phyloP scores from a whole-genome alignment of 164 flowering plant genomes.

The Berberis vulgaris region DNA sequence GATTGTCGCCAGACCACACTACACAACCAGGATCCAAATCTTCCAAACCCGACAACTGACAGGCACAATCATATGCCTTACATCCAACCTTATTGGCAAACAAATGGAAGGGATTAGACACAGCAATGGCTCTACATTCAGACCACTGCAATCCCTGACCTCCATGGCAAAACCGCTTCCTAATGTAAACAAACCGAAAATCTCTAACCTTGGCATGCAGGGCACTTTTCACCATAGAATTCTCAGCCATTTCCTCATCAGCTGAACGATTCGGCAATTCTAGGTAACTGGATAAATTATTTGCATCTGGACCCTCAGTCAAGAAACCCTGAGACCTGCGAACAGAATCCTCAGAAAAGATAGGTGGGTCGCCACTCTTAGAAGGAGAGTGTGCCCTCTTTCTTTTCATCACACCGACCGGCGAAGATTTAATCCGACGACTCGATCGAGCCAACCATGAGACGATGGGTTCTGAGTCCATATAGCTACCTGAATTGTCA shows the following conservation, averaged over 20 bases:
- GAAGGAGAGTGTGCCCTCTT: conserved; percentile 22
- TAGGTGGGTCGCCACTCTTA: conserved; percentile 3
- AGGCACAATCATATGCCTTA: conserved; percentile 16
- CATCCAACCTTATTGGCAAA: conserved; percentile 16
- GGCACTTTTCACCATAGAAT: conserved; percentile 15
- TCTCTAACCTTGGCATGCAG: conserved; percentile 19
- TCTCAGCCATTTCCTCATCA: conserved; percentile 17
- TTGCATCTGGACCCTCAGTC: conserved; percentile 11
- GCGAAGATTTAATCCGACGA: conserved; percentile 40
- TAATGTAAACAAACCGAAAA: conserved; percentile 56
- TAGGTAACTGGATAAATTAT: conserved; percentile 12
- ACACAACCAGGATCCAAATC: conserved; percentile 9
- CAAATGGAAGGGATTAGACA: conserved; percentile 17
- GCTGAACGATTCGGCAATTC: conserved; percentile 11
- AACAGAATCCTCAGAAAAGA: conserved; percentile 21
- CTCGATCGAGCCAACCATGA: conserved; percentile 78
- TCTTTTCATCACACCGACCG: conserved; percentile 25
- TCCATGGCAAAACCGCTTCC: conserved; percentile 51
- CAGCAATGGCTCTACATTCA: conserved; percentile 13
- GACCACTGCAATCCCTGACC: conserved; percentile 10
- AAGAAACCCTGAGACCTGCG: conserved; percentile 10
- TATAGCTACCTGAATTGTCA: conserved; percentile 33
- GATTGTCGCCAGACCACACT: conserved; percentile 24
- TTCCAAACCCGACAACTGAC: conserved; percentile 8
- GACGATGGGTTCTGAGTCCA: conserved; percentile 84